Conservation (phyloP, 768 basidiomycete species). For the Albatrellus ellisii region DNA sequence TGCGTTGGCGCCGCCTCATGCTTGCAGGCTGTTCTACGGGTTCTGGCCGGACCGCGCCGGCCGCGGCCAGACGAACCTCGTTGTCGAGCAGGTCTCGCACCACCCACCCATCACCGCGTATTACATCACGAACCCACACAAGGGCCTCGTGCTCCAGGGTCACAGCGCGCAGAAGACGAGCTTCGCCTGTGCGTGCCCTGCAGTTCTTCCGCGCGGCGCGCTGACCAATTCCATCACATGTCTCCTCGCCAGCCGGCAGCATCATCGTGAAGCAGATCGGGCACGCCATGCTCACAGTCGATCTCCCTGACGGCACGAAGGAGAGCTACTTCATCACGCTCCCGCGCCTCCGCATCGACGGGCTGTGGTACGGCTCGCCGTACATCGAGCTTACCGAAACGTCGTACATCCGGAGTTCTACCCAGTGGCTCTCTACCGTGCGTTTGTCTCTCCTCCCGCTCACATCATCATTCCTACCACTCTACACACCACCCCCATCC, state of each 20-base stretch:
- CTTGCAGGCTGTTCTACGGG: constrained; percentile 69
- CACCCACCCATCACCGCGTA: constrained; percentile 87
- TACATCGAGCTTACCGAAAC: constrained; percentile 86
- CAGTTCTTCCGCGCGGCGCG: neutral
- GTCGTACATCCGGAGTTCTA: constrained; percentile 61
- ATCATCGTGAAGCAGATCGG: constrained; percentile 92
- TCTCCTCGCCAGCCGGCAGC: constrained; percentile 29
- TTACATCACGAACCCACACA: constrained; percentile 68
- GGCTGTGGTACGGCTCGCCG: constrained; percentile 81
- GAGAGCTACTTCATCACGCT: constrained; percentile 86
- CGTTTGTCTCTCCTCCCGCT: constrained; percentile 8
- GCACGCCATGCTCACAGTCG: constrained; percentile 73
- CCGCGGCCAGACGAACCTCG: constrained; percentile 69
- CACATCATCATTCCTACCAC: neutral
- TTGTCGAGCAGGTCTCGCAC: constrained; percentile 95
- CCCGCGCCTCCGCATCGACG: constrained; percentile 85
- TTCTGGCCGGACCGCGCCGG: constrained; percentile 63
- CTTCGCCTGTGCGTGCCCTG: constrained; percentile 50
- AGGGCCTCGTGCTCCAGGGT: constrained; percentile 67
- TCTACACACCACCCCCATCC: no score
- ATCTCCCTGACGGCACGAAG: constrained; percentile 36
- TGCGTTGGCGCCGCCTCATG: neutral
- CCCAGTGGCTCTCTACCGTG: constrained; percentile 44
- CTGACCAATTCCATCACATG: neutral
- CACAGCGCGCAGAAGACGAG: constrained; percentile 94